Evolutionary conservation across 371 early-diverging fungal genomes (phyloP), one percentile per base, ranked within the genome.

Genomic region (Mortierella sp.): DNA sequence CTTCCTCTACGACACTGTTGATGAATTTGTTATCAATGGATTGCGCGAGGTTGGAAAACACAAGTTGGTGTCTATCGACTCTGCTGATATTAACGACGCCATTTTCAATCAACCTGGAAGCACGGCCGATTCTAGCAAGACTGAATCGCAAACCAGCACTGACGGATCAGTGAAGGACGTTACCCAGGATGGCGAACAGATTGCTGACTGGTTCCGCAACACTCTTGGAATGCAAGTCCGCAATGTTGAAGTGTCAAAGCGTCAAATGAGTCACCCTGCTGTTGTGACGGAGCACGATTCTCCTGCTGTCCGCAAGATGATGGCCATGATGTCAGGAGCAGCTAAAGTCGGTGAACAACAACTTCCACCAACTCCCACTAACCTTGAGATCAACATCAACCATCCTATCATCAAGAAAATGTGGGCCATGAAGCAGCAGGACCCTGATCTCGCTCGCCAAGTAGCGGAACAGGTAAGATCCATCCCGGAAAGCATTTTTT

Each of bases 21-120:
- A 99, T 80, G 98, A 99, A 81, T 96, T 96, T 81, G 91, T 98
- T 62, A 87, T 96, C 64, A 90, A 88, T 62, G 87, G 87, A 28
- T 72, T 98, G 21, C 85, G 81, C 23, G 86, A 90, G 63, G 96
- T 90, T 80, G 87, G 94, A 23, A 94, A 93, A 62, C 83, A 92
- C 61, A 87, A 89, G 56, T 82, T 99, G 47, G 91, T 97, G 26
- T 90, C 93, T 19, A 93, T 97, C 43, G 96, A 92, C 68, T 90
- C 92, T 12, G 85, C 88, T 26, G 90, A 93, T 26, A 89, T 90
- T 51, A 43, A 80, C 44, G 85, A 86, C 50, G 67, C 81, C 7
- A 84, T 76, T 19, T 79, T 82, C 46, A 84, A 80, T 70, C 84
- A 62, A 28, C 66, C 67, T 14, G 66, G 77, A 4, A 73, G 74